Evolutionary conservation across 345 rosid genomes (phyloP).

Genomic region (Luvunga scandens): DNA sequence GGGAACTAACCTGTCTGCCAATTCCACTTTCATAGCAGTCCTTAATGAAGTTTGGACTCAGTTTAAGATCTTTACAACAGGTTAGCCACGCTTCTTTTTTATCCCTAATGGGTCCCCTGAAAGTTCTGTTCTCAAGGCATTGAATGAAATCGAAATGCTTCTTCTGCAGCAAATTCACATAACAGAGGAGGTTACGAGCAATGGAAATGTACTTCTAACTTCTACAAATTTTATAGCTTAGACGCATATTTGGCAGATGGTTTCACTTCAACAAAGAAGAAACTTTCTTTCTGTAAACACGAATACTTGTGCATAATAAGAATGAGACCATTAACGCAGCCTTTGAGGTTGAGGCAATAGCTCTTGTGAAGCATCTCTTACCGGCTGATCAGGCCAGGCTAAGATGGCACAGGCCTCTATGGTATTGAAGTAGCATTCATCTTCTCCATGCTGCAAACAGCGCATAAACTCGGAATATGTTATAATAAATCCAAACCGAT

Average conservation of each 20-base stretch:
- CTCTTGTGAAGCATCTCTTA: slow-evolving; percentile 4
- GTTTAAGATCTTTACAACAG: slow-evolving; percentile 18
- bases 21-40: slow-evolving; percentile 39
- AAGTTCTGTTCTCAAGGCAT: slow-evolving; percentile 26
- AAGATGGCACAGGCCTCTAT: slow-evolving; percentile 61
- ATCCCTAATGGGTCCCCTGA: not conserved
- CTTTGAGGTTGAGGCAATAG: not conserved
- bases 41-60: slow-evolving; percentile 26
- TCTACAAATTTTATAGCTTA: not conserved
- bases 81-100: slow-evolving; percentile 23
- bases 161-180: slow-evolving; percentile 26
- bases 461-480: not conserved
- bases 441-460: slow-evolving; percentile 55
- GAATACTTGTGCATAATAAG: too few species aligned
- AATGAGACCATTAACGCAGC: too few species aligned
- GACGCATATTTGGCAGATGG: not conserved
- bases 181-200: not conserved
- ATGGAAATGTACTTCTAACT: not conserved
- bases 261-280: not conserved
- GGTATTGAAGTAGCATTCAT: slow-evolving; percentile 63
- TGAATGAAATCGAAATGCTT: slow-evolving; percentile 48
- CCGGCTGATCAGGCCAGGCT: slow-evolving; percentile 44
- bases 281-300: too few species aligned
- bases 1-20: slow-evolving; percentile 35
- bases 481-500: not conserved